These are phyloP conservation scores for Macrolepiota dolichaula DNA, from an alignment of 768 basidiomycete genomes.

Conservation along the genomic window DNA sequence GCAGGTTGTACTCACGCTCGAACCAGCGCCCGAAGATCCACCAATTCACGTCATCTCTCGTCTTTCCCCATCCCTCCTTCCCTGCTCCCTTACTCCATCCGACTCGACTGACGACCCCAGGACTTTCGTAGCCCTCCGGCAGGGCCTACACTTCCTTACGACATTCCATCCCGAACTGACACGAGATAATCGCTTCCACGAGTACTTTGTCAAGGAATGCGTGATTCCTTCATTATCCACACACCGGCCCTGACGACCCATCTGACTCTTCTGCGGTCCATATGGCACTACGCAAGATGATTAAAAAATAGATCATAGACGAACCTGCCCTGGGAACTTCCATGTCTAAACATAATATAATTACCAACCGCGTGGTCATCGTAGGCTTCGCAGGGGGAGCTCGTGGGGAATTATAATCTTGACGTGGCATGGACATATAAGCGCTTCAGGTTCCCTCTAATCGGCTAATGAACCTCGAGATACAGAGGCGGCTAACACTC, in stretches of 20 bases:
- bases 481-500: too few species aligned
- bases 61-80: slow-evolving; percentile 49
- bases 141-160: slow-evolving; percentile 82
- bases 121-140: slow-evolving; percentile 79
- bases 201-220: slow-evolving; percentile 82
- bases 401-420: neutral
- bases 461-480: neutral
- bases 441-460: neutral
- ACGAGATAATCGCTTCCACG: slow-evolving; percentile 83
- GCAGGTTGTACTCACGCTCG: slow-evolving; percentile 63
- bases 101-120: slow-evolving; percentile 52
- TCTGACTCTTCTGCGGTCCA: neutral
- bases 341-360: neutral
- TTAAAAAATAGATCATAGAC: slow-evolving; percentile 7
- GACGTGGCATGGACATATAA: neutral
- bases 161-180: slow-evolving; percentile 96
- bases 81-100: slow-evolving; percentile 36
- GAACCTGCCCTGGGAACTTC: neutral
- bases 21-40: slow-evolving; percentile 42
- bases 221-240: slow-evolving; percentile 37
- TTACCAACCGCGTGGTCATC: neutral
- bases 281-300: neutral
- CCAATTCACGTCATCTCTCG: slow-evolving; percentile 71
- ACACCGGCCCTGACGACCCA: neutral
- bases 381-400: neutral